A percentile compares a stretch with the other conserved stretches of the same genome.
These are phyloP conservation scores for Saccharomycopsis schoenii DNA, from an alignment of 805 yeast genomes.

Conservation along the genomic window DNA sequence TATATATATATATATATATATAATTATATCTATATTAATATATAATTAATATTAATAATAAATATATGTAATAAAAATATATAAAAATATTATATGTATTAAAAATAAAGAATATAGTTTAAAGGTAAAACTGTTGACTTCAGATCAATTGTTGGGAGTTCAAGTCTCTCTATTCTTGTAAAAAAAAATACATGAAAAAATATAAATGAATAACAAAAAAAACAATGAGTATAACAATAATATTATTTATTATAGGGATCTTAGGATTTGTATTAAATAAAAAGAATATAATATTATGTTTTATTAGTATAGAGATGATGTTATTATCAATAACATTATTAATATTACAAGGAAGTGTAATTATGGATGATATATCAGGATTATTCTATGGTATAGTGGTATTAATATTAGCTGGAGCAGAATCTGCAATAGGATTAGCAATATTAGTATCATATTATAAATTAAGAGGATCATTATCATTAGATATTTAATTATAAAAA, in stretches of 20 bases:
- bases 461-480: slow-evolving; percentile 20
- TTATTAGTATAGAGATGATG: slow-evolving; percentile 20
- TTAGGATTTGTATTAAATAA: slow-evolving; percentile 19
- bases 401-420: slow-evolving; percentile 20
- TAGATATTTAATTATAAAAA: slow-evolving; percentile 14
- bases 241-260: slow-evolving; percentile 18
- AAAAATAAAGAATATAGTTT: slow-evolving; percentile 12
- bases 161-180: slow-evolving; percentile 17
- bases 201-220: slow-evolving; percentile 1
- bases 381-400: slow-evolving; percentile 17
- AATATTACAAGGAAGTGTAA: slow-evolving; percentile 16
- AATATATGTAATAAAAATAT: not conserved
- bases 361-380: slow-evolving; percentile 19
- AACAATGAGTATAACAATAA: slow-evolving; percentile 10
- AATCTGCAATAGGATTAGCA: slow-evolving; percentile 20
- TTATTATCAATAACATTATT: slow-evolving; percentile 19
- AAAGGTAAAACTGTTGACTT: slow-evolving; percentile 16
- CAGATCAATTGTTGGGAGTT: slow-evolving; percentile 17
- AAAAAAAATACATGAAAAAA: slow-evolving; percentile 1
- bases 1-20: not conserved
- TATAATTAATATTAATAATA: not conserved
- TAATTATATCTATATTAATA: not conserved
- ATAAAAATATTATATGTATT: not conserved
- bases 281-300: slow-evolving; percentile 18
- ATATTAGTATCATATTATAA: slow-evolving; percentile 20